Evolutionary conservation across 1,284 basidiomycete genomes (phyloP).

Genomic region (Cryptococcus jaspeensis): DNA sequence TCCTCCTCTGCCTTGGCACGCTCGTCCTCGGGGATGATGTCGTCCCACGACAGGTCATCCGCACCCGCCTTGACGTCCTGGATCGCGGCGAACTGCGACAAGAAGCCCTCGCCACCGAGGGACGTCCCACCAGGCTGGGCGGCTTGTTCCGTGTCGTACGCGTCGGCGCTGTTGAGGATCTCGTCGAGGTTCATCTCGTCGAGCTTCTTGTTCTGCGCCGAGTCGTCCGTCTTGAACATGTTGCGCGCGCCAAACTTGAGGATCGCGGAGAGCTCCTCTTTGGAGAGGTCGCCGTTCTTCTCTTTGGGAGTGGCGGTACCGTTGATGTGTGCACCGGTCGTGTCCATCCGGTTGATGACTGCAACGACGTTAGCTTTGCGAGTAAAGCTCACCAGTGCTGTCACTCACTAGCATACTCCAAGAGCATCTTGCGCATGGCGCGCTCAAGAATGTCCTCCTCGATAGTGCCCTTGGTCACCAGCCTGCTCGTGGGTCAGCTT

Average conservation of each 20-base stretch:
- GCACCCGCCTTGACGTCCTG: constrained; percentile 87
- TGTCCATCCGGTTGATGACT: constrained; percentile 99
- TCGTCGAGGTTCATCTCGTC: constrained; percentile 99
- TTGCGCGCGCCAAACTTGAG: constrained; percentile 98
- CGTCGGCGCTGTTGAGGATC: constrained; percentile 93
- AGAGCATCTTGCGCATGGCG: constrained; percentile 98
- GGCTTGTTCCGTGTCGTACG: constrained; percentile 91
- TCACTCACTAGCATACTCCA: constrained; percentile 94
- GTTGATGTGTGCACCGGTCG: constrained; percentile 92
- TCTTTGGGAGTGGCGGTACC: constrained; percentile 78
- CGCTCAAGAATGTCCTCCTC: constrained; percentile 98
- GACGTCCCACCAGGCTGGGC: constrained; percentile 78
- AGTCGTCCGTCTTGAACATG: constrained; percentile 98
- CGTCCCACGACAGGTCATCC: constrained; percentile 92
- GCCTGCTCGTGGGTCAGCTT: constrained; percentile 20
- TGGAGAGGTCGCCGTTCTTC: constrained; percentile 76
- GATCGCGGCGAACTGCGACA: constrained; percentile 91
- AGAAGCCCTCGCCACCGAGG: constrained; percentile 93
- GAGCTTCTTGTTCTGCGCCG: constrained; percentile 88
- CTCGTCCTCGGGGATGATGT: constrained; percentile 94
- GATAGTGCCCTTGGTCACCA: constrained; percentile 98
- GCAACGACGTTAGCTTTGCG: constrained; percentile 8
- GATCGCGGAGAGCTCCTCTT: constrained; percentile 97
- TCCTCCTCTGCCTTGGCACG: constrained; percentile 82
- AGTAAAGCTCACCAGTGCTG: neutral